Base-by-base conservation (phyloP, 2,329 filamentous ascomycete species). In the Fusarium illudens region DNA sequence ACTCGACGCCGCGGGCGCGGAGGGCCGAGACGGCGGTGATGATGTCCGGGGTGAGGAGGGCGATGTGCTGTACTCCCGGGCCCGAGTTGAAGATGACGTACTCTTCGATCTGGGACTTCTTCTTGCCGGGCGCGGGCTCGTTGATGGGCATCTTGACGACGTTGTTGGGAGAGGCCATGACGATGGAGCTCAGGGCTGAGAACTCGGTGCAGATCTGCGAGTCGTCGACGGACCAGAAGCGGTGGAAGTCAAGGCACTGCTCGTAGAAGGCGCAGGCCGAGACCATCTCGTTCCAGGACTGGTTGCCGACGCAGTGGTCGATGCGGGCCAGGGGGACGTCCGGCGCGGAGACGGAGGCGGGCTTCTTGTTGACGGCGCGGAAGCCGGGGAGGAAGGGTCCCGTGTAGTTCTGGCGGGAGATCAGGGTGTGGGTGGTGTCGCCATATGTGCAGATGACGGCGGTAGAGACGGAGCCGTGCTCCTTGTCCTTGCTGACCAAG, bases 121-220 rank as follows among this genome's bases (percentile, higher is more conserved):
- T 95, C 83, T 96, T 96, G 62, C 94, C 95, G 2, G 87, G 84
- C 0, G 95, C 95, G 2, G 95, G 95, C 82, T 97, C 94, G 84
- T 97, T 97, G 86, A 98, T 97, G 74, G 95, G 95, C 94, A 97
- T 97, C 83, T 97, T 97, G 80, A 97, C 93, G 5, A 91, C 79
- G 60, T 95, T 91, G 82, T 94, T 93, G 63, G 89, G 89, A 5
- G 90, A 93, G 39, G 92, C 88, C 94, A 97, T 97, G 76, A 97
- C 95, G 75, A 97, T 90, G 75, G 89, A 92, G 81, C 90, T 93
- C 49, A 97, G 85, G 10, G 95, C 94, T 1, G 91, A 94, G 86
- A 93, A 97, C 77, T 97, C 94, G 70, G 92, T 97, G 86, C 89
- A 93, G 81, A 97, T 96, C 77, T 96, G 89, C 71, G 89, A 91